Evolutionary conservation across 805 yeast species (phyloP), one percentile per base, ranked within the genome.

Genomic region (Candida endomychidarum): DNA sequence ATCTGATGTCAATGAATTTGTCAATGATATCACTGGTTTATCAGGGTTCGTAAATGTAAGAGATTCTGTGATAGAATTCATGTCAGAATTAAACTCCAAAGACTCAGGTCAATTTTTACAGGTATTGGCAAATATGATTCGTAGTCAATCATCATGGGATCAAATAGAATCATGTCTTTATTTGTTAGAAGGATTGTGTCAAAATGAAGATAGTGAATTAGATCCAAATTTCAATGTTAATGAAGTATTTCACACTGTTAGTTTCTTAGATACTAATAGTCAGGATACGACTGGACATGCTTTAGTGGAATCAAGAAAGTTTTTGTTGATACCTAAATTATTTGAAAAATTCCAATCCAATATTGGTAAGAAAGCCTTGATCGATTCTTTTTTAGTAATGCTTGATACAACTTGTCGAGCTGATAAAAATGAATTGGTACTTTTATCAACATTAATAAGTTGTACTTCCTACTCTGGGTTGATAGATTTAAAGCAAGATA

Each of bases 21-120:
- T 87, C 5, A 76, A 89, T 2, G 83, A 78, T 24, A 89, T 86
- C 41, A 71, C 86, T 2, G 96, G 88, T 1, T 69, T 89, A 22
- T 63, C 81, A 0, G 63, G 81, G 0, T 76, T 74, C 4, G 31
- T 48, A 0, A 59, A 74, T 2, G 74, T 81, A 1, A 74, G 98
- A 38, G 83, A 80, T 35, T 73, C 84, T 0, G 64, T 81, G 1
- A 67, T 69, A 19, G 87, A 82, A 20, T 73, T 78, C 23, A 47
- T 86, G 4, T 60, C 75, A 0, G 81, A 78, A 15, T 49, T 81
- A 24, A 66, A 72, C 25, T 63, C 60, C 4, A 33, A 37, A 0
- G 81, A 78, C 46, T 64, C 74, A 7, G 38, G 45, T 1, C 23
- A 33, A 4, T 34, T 62, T 40, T 61, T 61, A 18, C n/a, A 19